Evolutionary conservation across 371 early-diverging fungal genomes (phyloP).

Genomic region (Mortierella sp.): DNA sequence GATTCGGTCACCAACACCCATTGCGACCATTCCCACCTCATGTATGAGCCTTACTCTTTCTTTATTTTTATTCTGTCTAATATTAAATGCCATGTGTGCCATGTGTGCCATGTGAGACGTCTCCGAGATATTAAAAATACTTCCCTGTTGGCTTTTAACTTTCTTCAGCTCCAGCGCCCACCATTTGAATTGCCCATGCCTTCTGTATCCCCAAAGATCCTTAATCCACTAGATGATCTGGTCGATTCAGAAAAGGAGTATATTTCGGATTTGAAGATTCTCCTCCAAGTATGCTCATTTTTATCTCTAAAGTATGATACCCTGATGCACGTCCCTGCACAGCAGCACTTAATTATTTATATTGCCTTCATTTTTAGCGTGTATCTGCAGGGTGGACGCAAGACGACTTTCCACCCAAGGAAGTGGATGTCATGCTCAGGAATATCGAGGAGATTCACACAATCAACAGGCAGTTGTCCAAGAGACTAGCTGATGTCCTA

Average conservation of each 20-base stretch:
- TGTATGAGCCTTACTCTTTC: slow-evolving; percentile 16
- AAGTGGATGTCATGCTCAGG: slow-evolving; percentile 51
- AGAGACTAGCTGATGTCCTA: slow-evolving; percentile 35
- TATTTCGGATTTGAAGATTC: slow-evolving; percentile 41
- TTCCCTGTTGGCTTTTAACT: not conserved
- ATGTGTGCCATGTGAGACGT: not conserved
- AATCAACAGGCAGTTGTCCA: slow-evolving; percentile 48
- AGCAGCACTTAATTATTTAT: not conserved
- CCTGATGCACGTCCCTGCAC: not conserved
- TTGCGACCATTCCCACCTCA: slow-evolving; percentile 44
- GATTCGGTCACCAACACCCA: slow-evolving; percentile 28
- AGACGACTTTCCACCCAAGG: slow-evolving; percentile 52
- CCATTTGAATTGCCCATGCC: slow-evolving; percentile 40
- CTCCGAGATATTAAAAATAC: not conserved
- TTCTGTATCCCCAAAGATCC: slow-evolving; percentile 21
- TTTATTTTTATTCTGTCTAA: not conserved
- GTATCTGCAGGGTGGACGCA: slow-evolving; percentile 56
- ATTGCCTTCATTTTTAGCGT: slow-evolving; percentile 21
- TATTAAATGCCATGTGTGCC: not conserved
- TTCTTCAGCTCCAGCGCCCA: slow-evolving; percentile 40
- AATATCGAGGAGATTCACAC: slow-evolving; percentile 52
- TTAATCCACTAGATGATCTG: slow-evolving; percentile 51
- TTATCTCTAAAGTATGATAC: not conserved
- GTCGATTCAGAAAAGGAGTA: slow-evolving; percentile 56
- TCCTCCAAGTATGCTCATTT: slow-evolving; percentile 30